A percentile compares a stretch with the other conserved stretches of the same genome.
These are phyloP conservation scores for Gaeumannomyces sp. DNA, from an alignment of 2,329 filamentous ascomycete species.

Conservation along the genomic window DNA sequence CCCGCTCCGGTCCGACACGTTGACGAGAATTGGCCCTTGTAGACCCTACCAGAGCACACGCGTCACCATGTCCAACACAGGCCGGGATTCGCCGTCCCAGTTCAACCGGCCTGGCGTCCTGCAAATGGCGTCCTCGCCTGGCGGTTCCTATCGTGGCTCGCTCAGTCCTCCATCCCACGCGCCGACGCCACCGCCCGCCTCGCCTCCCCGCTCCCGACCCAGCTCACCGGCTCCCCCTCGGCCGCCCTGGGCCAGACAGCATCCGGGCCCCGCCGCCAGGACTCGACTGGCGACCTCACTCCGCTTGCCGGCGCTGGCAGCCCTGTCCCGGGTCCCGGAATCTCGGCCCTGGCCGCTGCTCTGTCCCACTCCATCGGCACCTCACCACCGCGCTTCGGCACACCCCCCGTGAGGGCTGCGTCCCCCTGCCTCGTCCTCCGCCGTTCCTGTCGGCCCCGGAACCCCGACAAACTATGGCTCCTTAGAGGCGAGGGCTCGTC, in stretches of 20 bases:
- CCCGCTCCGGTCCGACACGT: neutral
- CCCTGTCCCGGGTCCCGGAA: slow-evolving; percentile 67
- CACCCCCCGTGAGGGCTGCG: slow-evolving; percentile 51
- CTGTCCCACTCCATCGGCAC: slow-evolving; percentile 67
- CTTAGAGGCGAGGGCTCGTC: slow-evolving; percentile 63
- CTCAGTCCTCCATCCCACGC: slow-evolving; percentile 49
- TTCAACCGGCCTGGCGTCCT: slow-evolving; percentile 20
- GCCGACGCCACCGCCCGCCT: slow-evolving; percentile 56
- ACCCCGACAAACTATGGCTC: slow-evolving; percentile 77
- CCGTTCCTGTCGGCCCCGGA: slow-evolving; percentile 15
- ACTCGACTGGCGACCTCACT: slow-evolving; percentile 41
- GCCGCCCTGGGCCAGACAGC: slow-evolving; percentile 11
- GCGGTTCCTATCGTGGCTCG: slow-evolving; percentile 37
- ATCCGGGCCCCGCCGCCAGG: slow-evolving; percentile 34
- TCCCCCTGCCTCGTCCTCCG: slow-evolving; percentile 49
- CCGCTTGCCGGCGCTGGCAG: slow-evolving; percentile 61
- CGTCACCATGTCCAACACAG: slow-evolving; percentile 18
- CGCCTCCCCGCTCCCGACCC: slow-evolving; percentile 47
- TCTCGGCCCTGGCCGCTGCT: slow-evolving; percentile 85
- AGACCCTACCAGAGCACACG: neutral
- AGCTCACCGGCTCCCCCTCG: slow-evolving; percentile 27
- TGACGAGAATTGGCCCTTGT: neutral
- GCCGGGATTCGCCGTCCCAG: slow-evolving; percentile 22
- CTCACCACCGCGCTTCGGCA: slow-evolving; percentile 64
- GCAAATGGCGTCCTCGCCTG: slow-evolving; percentile 39